Percentiles rank a stretch among this genome's conserved stretches.
phyloP scores from a whole-genome alignment of 2,329 filamentous ascomycete genomes.

The Arthrobotrys iridis region DNA sequence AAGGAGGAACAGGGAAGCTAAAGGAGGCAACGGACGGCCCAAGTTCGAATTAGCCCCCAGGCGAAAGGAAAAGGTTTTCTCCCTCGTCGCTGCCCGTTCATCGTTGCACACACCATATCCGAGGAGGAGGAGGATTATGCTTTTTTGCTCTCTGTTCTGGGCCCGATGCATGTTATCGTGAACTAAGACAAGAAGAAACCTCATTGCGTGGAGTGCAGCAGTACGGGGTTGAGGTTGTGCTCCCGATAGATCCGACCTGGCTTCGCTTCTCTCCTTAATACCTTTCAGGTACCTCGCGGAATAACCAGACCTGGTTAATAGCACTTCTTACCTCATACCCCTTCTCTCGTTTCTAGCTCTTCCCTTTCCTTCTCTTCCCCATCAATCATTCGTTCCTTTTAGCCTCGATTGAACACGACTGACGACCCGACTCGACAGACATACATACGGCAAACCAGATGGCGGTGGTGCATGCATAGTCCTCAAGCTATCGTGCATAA shows the following conservation, averaged over 20 bases:
- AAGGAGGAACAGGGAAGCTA: conserved; percentile 17
- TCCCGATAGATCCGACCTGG: conserved; percentile 38
- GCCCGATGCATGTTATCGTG: conserved; percentile 15
- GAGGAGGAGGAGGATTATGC: conserved; percentile 15
- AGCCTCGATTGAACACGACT: conserved; percentile 26
- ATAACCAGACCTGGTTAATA: no score
- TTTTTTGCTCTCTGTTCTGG: conserved; percentile 16
- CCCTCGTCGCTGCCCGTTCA: background rate
- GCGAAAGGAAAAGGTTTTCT: conserved; percentile 23
- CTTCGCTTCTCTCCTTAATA: conserved; percentile 14
- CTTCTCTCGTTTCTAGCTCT: background rate
- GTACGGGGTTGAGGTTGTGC: conserved; percentile 8
- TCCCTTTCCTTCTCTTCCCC: background rate
- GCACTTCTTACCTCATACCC: background rate
- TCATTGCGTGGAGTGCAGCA: conserved; percentile 14
- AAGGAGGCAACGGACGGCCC: conserved; percentile 19
- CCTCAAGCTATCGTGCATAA: conserved; percentile 44
- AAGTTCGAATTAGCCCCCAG: background rate
- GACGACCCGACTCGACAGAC: conserved; percentile 13
- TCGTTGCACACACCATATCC: conserved; percentile 8
- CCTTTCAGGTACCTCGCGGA: no score
- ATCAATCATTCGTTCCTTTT: conserved; percentile 2
- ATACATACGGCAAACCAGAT: conserved; percentile 9
- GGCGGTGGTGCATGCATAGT: conserved; percentile 38
- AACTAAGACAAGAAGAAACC: conserved; percentile 38